Conservation (phyloP, 345 rosid genomes). For the Alliaria petiolata region DNA sequence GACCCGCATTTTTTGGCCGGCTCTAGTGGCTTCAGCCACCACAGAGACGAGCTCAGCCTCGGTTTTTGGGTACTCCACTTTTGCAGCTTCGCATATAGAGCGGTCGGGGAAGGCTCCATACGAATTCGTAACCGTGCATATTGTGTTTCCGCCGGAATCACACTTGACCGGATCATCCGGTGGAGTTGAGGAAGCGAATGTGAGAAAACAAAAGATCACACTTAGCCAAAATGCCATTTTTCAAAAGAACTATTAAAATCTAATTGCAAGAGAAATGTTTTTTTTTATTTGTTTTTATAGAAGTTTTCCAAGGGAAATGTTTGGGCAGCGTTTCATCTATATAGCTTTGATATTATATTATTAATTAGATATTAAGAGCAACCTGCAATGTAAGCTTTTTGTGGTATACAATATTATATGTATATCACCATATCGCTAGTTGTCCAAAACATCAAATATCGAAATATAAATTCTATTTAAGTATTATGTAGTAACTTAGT, state of each 20-base stretch:
- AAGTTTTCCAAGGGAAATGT: too few relatives aligned
- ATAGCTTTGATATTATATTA: too few relatives aligned
- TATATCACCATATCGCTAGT: too few relatives aligned
- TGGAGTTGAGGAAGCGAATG: conserved; percentile 32
- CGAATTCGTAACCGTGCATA: conserved; percentile 70
- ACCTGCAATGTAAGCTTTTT: too few relatives aligned
- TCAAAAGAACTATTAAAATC: neutral
- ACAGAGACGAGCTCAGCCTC: conserved; percentile 50
- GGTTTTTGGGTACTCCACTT: conserved; percentile 52
- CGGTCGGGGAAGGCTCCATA: conserved; percentile 74
- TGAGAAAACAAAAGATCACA: conserved; percentile 2
- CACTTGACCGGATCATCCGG: conserved; percentile 68
- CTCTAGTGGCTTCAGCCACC: conserved; percentile 55
- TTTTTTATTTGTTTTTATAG: too few relatives aligned
- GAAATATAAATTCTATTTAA: too few relatives aligned
- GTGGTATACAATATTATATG: too few relatives aligned
- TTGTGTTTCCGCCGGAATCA: conserved; percentile 28
- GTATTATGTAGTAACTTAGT: too few relatives aligned
- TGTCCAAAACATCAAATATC: too few relatives aligned
- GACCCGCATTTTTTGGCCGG: conserved; percentile 55
- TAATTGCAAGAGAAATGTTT: neutral
- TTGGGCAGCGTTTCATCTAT: neutral
- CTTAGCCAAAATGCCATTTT: conserved; percentile 16
- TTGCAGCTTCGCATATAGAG: conserved; percentile 48
- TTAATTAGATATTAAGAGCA: too few relatives aligned